Conservation (phyloP, 768 basidiomycete species). For the Psilocybe azurescens region DNA sequence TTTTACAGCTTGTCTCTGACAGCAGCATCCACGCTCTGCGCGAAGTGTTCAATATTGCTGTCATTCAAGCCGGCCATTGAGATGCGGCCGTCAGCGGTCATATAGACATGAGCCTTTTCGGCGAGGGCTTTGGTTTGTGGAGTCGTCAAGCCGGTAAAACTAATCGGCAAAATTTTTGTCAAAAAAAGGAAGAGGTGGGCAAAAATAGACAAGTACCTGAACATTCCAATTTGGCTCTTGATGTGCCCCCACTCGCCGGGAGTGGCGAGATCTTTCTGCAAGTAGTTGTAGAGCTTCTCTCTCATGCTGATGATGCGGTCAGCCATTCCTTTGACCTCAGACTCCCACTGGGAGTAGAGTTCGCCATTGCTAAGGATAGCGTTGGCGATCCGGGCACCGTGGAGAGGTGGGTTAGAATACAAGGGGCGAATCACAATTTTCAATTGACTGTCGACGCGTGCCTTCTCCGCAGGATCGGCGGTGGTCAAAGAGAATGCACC, state of each 20-base stretch:
- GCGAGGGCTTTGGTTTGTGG: constrained; percentile 84
- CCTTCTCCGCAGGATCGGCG: constrained; percentile 73
- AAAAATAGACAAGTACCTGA: constrained; percentile 66
- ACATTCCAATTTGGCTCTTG: constrained; percentile 97
- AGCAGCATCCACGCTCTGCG: constrained; percentile 82
- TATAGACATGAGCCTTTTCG: constrained; percentile 89
- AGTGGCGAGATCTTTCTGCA: constrained; percentile 82
- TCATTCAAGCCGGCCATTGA: constrained; percentile 92
- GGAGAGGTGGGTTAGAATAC: constrained; percentile 97
- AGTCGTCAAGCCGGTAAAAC: constrained; percentile 86
- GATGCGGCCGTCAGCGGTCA: constrained; percentile 93
- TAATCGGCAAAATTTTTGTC: constrained; percentile 29
- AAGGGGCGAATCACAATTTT: constrained; percentile 95
- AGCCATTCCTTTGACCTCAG: constrained; percentile 95
- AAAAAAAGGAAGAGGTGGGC: not conserved
- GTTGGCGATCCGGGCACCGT: constrained; percentile 87
- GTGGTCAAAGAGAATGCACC: constrained; percentile 93
- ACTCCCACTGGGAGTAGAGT: constrained; percentile 88
- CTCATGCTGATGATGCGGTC: constrained; percentile 94
- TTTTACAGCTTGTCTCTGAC: constrained; percentile 77
- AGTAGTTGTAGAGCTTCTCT: constrained; percentile 75
- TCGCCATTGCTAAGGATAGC: constrained; percentile 78
- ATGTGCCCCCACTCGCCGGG: constrained; percentile 97
- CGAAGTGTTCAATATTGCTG: constrained; percentile 88
- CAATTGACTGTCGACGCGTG: constrained; percentile 90